Evolutionary conservation across 257 asterid genomes (phyloP), one percentile per base, ranked within the genome.

Genomic region (Fraxinus cuspidata): DNA sequence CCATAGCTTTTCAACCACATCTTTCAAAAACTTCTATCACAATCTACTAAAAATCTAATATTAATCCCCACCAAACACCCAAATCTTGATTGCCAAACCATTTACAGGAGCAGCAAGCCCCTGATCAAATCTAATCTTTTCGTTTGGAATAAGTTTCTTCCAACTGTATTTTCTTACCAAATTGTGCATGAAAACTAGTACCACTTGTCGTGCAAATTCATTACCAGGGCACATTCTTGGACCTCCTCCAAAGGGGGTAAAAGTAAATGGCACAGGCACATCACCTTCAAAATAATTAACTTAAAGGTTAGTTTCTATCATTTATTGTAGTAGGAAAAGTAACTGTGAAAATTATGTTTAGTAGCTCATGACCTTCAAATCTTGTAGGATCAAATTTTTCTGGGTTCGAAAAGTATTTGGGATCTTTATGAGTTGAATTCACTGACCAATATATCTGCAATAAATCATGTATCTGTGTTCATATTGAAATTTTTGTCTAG

Each of bases 381-480:
- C 82, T 79, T 8, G 78, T 29, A 5, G 82, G 82, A 74, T 79
- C 78, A 66, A 73, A 79, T 13, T 47, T 70, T 23, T 79, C 82
- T 58, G 78, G 82, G 5, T 79, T n/a, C 10, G 82, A 64, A 66
- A 73, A 79, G 42, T 79, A 73, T 44, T 66, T 79, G 37, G 82
- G 82, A 19, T 79, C 58, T 25, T 47, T 79, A 67, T 79, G 77
- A 3, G 78, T 44, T 5, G 82, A 42, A 25, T 44, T 60, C 23
- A 75, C 74, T 2, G 74, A 63, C 82, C 82, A 79, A 2, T 37
- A 29, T 11, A 71, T 35, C 82, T 79, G 73, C 16, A 49, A 77
- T 21, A 10, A 72, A 44, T 10, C 25, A 16, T 53, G 18, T 53
- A 16, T 4, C 0, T 15, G 13, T 37, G 42, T 7, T 37, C 42